phyloP scores from a whole-genome alignment of 2,329 filamentous ascomycete species.

The Epichloe coenophiala region DNA sequence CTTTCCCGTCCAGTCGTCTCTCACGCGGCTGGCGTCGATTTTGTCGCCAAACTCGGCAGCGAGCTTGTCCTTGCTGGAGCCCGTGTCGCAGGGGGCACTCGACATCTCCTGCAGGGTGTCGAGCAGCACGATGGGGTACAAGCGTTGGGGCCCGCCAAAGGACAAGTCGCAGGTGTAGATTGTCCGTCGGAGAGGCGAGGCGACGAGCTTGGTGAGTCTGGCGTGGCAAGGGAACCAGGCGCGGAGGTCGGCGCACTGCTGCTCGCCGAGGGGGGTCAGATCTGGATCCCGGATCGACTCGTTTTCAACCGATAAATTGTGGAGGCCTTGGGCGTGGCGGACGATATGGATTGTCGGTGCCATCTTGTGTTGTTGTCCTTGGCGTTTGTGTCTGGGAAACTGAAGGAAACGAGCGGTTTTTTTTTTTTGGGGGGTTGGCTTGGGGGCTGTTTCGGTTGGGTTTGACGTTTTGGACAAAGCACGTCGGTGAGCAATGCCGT shows the following conservation, averaged over 20 bases:
- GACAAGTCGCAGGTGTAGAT: constrained; percentile 62
- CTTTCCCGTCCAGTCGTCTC: constrained; percentile 62
- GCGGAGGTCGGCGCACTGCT: constrained; percentile 57
- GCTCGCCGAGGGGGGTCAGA: constrained; percentile 58
- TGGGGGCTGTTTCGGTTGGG: too few relatives aligned
- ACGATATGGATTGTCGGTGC: constrained; percentile 49
- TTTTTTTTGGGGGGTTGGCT: too few relatives aligned
- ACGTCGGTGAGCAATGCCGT: too few relatives aligned
- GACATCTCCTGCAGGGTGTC: constrained; percentile 71
- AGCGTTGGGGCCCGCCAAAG: constrained; percentile 40
- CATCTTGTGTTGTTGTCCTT: constrained; percentile 20
- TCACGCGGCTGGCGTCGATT: constrained; percentile 51
- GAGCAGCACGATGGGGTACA: constrained; percentile 45
- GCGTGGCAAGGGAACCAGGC: constrained; percentile 50
- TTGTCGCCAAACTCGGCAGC: constrained; percentile 44
- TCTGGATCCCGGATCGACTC: constrained; percentile 61
- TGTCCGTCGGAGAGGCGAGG: constrained; percentile 70
- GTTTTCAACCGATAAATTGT: constrained; percentile 62
- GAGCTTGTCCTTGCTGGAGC: constrained; percentile 42
- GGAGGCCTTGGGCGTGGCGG: constrained; percentile 65
- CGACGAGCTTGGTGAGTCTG: constrained; percentile 54
- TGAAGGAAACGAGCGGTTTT: too few relatives aligned
- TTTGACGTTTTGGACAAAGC: too few relatives aligned
- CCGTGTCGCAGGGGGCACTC: constrained; percentile 62
- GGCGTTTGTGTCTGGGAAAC: neutral